Percentiles rank a stretch among this genome's conserved stretches.
These are phyloP conservation scores for Kentomonas sorsogonicus DNA, from an alignment of 208 protist genomes.

Conservation along the genomic window DNA sequence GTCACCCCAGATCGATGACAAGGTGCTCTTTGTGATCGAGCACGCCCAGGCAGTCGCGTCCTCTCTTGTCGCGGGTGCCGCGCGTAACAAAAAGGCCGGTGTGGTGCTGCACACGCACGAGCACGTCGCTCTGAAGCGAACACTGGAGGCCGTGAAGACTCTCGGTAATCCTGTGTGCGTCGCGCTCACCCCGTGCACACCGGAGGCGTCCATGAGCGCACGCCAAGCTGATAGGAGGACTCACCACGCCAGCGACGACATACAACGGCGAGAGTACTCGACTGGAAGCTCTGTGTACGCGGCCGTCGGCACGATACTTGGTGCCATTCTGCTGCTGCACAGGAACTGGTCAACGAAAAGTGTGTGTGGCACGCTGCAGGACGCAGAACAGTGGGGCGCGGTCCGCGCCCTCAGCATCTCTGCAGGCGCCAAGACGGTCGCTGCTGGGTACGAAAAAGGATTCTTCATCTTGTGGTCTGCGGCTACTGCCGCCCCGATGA, in stretches of 20 bases:
- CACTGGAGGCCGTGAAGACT: constrained; percentile 22
- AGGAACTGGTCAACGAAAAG: constrained; percentile 16
- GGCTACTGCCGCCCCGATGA: too few species aligned
- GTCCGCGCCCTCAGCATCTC: constrained; percentile 32
- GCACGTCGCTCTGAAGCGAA: constrained; percentile 36
- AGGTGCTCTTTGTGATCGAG: constrained; percentile 41
- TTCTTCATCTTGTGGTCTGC: too few species aligned
- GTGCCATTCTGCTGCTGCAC: constrained; percentile 53
- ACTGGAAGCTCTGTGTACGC: constrained; percentile 10
- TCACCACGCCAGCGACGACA: neutral
- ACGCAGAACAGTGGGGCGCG: constrained; percentile 13
- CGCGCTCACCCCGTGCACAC: constrained; percentile 8
- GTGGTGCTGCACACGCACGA: constrained; percentile 61
- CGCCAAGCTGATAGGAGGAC: neutral
- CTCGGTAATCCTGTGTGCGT: constrained; percentile 51
- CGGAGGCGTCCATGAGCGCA: neutral
- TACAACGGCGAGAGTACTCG: neutral
- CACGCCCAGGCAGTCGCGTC: constrained; percentile 45
- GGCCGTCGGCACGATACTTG: constrained; percentile 60
- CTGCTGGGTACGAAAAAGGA: constrained; percentile 27
- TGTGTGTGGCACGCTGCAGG: constrained; percentile 6
- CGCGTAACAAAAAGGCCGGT: constrained; percentile 16
- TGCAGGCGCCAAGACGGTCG: constrained; percentile 9
- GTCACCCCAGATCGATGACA: constrained; percentile 13
- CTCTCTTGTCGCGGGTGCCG: constrained; percentile 16